Evolutionary conservation across 2,329 filamentous ascomycete genomes (phyloP), one percentile per base, ranked within the genome.

Genomic region (Colletotrichum paranaense): DNA sequence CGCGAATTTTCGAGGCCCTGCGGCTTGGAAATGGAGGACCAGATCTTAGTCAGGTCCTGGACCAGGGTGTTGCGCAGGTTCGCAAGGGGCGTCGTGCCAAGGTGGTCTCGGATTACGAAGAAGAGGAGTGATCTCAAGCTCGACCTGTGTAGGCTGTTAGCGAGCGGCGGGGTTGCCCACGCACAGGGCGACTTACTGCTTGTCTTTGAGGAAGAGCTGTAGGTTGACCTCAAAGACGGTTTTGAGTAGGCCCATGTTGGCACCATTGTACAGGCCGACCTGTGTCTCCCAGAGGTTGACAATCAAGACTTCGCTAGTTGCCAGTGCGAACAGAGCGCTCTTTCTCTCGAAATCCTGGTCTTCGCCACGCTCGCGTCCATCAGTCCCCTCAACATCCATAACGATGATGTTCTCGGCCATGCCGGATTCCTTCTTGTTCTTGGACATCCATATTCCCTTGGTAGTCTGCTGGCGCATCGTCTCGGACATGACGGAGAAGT

Each of bases 241-340:
- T 89, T 99, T 99, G 79, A 99, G 87, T 79, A 99, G 85, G 9
- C 97, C 97, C 97, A 99, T 99, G 83, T 99, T 99, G 78, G 97
- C 97, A 70, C 97, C 97, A 85, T 99, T 96, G 82, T 99, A 99
- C 82, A 99, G 84, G 60, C 97, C 97, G 75, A 99, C 97, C 84
- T 99, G 97, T 83, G 98, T 96, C 84, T 99, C 97, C 97, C 97
- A 99, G 77, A 99, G 97, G 82, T 99, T 99, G 83, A 99, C 93
- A 80, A 99, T 97, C 78, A 99, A 88, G 65, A 99, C 96, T 86
- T 99, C 97, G 82, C 96, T 98, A 22, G 97, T 99, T 62, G 97
- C 97, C 79, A 99, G 89, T 64, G 97, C 97, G 84, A 99, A 99
- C 24, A 99, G 89, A 28, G 97, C 97, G 83, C 95, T 98, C 87